Evolutionary conservation across 75 land plant genomes (phyloP).

Genomic region (Sequoia sempervirens): DNA sequence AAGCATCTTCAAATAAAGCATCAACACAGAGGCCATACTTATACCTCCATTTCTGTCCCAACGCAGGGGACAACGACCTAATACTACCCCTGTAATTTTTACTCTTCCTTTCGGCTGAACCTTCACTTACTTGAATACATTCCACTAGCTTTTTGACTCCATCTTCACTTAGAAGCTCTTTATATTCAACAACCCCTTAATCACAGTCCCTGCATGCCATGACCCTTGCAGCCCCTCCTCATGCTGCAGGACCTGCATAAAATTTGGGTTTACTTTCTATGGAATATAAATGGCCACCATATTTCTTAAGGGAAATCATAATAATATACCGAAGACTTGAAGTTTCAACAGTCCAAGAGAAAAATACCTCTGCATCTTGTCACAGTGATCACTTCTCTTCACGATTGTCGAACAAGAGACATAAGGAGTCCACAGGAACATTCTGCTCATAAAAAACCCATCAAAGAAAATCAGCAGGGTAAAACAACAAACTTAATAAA

Average conservation of each 20-base stretch:
- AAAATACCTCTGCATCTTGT: too few species aligned
- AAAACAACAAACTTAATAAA: too few species aligned
- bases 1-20: conserved; percentile 50
- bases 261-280: background rate
- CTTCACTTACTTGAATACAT: conserved; percentile 22
- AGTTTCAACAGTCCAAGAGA: too few species aligned
- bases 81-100: conserved; percentile 25
- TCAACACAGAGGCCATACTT: conserved; percentile 71
- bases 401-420: too few species aligned
- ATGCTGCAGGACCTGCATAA: conserved; percentile 43
- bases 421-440: too few species aligned
- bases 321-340: too few species aligned
- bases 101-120: background rate
- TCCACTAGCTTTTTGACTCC: conserved; percentile 25
- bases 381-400: too few species aligned
- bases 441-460: too few species aligned
- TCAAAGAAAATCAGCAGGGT: too few species aligned
- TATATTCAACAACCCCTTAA: conserved; percentile 41
- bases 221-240: conserved; percentile 73
- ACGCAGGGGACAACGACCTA: conserved; percentile 47
- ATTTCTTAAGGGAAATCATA: too few species aligned
- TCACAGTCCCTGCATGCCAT: conserved; percentile 58
- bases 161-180: conserved; percentile 38
- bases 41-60: conserved; percentile 12
- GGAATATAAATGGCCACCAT: too few species aligned